phyloP scores from a whole-genome alignment of 345 rosid species.

The Cardamine chenopodiifolia region DNA sequence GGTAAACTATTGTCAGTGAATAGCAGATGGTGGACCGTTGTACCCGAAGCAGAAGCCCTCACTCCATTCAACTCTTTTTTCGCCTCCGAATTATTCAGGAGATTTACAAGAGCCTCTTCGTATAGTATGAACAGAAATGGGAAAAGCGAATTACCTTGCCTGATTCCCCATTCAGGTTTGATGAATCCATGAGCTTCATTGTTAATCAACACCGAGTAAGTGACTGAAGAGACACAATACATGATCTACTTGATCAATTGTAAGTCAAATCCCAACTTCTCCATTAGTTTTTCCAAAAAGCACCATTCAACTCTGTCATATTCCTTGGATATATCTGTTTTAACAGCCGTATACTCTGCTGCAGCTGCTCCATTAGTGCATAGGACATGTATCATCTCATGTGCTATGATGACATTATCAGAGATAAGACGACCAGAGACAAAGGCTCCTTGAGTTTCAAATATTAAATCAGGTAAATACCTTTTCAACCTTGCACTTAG shows the following conservation, averaged over 20 bases:
- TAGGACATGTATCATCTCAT: neutral
- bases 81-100: no score
- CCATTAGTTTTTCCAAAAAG: neutral
- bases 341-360: neutral
- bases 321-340: neutral
- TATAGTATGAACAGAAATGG: no score
- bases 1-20: no score
- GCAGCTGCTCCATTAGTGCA: rapidly evolving
- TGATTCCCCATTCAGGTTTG: neutral
- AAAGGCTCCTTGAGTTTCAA: neutral
- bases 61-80: no score
- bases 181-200: neutral
- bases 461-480: rapidly evolving
- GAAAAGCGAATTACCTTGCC: no score
- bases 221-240: neutral
- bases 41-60: no score
- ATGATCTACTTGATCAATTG: neutral
- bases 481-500: neutral
- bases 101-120: no score
- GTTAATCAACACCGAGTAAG: neutral
- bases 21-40: no score
- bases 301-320: no score
- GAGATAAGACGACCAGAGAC: rapidly evolving
- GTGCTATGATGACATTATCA: neutral
- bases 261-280: neutral